Evolutionary conservation across 768 basidiomycete genomes (phyloP).

Genomic region (Podaxis rugospora): DNA sequence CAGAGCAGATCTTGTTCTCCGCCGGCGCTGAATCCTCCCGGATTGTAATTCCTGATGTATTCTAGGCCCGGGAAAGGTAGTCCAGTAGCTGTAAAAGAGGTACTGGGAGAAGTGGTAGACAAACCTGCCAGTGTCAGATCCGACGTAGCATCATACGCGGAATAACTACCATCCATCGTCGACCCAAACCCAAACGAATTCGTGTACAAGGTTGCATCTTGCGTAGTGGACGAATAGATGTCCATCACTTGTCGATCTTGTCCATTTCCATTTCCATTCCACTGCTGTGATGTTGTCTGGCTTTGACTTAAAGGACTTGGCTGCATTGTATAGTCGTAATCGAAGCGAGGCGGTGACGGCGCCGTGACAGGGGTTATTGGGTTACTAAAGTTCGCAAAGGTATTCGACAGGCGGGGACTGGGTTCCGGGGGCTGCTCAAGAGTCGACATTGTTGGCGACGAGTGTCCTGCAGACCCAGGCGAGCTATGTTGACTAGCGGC

Average conservation of each 20-base stretch:
- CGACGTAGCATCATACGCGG: constrained; percentile 33
- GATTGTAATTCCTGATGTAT: constrained; percentile 73
- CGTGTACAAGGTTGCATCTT: constrained; percentile 41
- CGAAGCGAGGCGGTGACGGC: constrained; percentile 51
- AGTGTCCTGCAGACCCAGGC: constrained; percentile 66
- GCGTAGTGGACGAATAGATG: constrained; percentile 35
- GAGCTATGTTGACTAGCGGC: constrained; percentile 69
- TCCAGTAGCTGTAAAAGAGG: constrained; percentile 67
- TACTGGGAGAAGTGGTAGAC: constrained; percentile 54
- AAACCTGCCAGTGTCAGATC: constrained; percentile 38
- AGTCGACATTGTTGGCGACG: constrained; percentile 60
- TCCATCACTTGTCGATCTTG: constrained; percentile 28
- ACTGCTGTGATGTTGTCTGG: constrained; percentile 36
- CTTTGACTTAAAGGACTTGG: constrained; percentile 32
- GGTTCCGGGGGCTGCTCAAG: constrained; percentile 41
- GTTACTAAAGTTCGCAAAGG: constrained; percentile 40
- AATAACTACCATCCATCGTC: constrained; percentile 36
- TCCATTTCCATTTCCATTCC: constrained; percentile 38
- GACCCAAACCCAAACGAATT: constrained; percentile 39
- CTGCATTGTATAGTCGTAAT: constrained; percentile 48
- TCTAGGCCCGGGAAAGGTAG: constrained; percentile 85
- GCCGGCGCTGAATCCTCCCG: constrained; percentile 35
- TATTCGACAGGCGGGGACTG: constrained; percentile 48
- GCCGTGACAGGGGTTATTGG: constrained; percentile 51
- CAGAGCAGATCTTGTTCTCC: constrained; percentile 49